These are phyloP conservation scores for Geranium incanum DNA, from an alignment of 441 rosid species.

Conservation along the genomic window DNA sequence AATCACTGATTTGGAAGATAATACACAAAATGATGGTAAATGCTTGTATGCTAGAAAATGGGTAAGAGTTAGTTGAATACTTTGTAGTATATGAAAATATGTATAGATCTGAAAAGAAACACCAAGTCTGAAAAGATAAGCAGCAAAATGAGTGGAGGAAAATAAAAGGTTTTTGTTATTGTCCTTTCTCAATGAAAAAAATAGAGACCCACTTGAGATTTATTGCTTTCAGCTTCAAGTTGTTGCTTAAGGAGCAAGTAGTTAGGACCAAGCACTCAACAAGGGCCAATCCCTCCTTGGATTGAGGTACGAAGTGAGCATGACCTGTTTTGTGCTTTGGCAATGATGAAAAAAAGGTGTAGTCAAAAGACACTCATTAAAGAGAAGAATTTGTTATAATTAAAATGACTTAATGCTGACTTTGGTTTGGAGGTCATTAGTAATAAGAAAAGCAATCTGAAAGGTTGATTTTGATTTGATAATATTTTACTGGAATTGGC, in stretches of 20 bases:
- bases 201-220: background rate
- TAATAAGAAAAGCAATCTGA: too few species aligned
- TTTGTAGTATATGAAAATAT: background rate
- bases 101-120: background rate
- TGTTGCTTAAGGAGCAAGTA: background rate
- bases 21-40: background rate
- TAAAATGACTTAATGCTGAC: background rate
- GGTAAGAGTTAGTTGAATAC: background rate
- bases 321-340: background rate
- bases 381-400: background rate
- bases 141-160: constrained; percentile 15
- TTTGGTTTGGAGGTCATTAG: background rate
- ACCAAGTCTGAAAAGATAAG: constrained; percentile 2
- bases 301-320: background rate
- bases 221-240: constrained; percentile 6
- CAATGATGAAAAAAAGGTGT: background rate
- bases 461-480: too few species aligned
- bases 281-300: background rate
- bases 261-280: background rate
- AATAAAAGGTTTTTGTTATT: background rate
- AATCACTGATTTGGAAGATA: background rate
- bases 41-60: background rate
- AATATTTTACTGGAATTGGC: background rate
- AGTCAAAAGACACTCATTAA: background rate
- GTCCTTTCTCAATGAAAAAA: background rate